These are phyloP conservation scores for Plectosphaerella cucumerina DNA, from an alignment of 2,329 filamentous ascomycete genomes.

Conservation along the genomic window DNA sequence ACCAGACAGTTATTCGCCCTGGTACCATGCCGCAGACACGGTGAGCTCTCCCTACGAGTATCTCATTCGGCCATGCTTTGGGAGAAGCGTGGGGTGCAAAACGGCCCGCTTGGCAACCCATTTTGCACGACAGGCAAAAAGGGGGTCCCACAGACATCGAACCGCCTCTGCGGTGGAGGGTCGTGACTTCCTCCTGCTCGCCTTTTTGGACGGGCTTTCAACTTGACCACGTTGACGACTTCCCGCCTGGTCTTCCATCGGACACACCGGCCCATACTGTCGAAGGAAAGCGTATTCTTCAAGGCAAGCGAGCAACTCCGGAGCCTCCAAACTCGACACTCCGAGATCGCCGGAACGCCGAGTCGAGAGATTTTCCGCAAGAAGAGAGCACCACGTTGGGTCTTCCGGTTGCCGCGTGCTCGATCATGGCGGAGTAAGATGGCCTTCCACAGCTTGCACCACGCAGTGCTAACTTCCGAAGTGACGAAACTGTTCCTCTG, in stretches of 20 bases:
- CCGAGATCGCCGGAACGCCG: not conserved
- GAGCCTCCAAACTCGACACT: not conserved
- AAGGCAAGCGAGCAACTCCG: no score
- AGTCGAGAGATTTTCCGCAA: not conserved
- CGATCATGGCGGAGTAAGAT: constrained; percentile 11
- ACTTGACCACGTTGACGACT: no score
- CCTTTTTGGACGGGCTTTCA: no score
- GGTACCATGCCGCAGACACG: not conserved
- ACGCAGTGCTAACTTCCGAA: constrained; percentile 24
- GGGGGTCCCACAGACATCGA: not conserved
- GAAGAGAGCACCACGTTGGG: no score
- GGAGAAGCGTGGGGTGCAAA: not conserved
- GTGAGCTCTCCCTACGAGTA: not conserved
- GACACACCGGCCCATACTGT: no score
- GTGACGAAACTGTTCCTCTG: constrained; percentile 47
- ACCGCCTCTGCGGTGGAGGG: no score
- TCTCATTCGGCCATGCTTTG: not conserved
- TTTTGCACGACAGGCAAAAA: not conserved
- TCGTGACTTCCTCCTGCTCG: no score
- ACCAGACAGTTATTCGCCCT: not conserved
- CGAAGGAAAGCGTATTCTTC: no score
- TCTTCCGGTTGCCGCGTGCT: not conserved
- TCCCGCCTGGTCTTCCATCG: no score
- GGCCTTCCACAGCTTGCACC: not conserved
- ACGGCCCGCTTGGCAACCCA: not conserved